Percentiles rank a stretch among this genome's conserved stretches.
These are phyloP conservation scores for Botrytis fabae DNA, from an alignment of 2,329 filamentous ascomycete species.

Conservation along the genomic window DNA sequence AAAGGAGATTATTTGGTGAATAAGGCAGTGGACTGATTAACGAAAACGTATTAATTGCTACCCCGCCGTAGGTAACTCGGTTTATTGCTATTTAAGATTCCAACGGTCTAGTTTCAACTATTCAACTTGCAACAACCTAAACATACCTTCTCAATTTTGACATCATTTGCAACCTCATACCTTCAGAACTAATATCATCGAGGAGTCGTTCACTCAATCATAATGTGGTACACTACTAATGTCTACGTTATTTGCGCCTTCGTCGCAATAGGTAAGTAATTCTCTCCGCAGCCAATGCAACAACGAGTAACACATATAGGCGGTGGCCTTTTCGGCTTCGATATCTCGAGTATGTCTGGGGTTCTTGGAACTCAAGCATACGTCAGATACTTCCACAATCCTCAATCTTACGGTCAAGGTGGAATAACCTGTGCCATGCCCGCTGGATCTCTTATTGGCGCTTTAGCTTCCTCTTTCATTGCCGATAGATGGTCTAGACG, in stretches of 20 bases:
- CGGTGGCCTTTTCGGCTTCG: constrained; percentile 74
- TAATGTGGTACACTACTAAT: constrained; percentile 45
- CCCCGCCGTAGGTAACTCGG: background rate
- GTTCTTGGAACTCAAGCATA: constrained; percentile 68
- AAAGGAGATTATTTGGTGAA: constrained; percentile 13
- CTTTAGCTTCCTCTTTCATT: constrained; percentile 55
- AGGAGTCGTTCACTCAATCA: constrained; percentile 23
- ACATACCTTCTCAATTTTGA: background rate
- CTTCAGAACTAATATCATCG: background rate
- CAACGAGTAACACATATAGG: constrained; percentile 39
- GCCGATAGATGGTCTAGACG: constrained; percentile 53
- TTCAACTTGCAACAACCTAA: background rate
- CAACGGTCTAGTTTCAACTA: background rate
- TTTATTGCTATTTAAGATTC: background rate
- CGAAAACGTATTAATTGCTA: background rate
- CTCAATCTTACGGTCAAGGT: constrained; percentile 59
- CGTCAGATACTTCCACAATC: constrained; percentile 69
- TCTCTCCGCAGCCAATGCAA: background rate
- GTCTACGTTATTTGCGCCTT: constrained; percentile 63
- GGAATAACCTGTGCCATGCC: constrained; percentile 75
- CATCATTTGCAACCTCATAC: background rate
- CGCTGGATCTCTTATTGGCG: constrained; percentile 67
- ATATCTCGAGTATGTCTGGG: constrained; percentile 73
- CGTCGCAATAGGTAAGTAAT: constrained; percentile 56
- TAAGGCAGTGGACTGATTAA: background rate